Conservation (phyloP, 2,329 filamentous ascomycete species). For the Colletotrichum phormii region DNA sequence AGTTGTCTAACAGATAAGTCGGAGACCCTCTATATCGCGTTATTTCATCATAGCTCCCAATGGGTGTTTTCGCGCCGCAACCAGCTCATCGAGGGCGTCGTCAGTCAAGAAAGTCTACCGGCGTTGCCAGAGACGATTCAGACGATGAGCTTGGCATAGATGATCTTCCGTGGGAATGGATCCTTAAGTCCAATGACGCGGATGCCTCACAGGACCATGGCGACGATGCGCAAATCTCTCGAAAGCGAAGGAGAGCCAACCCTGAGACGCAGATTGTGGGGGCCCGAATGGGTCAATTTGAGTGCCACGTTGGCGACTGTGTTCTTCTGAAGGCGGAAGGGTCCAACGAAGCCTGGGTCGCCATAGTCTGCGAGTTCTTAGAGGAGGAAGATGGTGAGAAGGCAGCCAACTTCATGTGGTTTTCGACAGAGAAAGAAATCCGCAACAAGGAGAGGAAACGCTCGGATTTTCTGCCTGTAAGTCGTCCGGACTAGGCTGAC, state of each 20-base stretch:
- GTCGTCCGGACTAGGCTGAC: slow-evolving; percentile 34
- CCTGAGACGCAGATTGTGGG: slow-evolving; percentile 70
- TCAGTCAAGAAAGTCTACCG: slow-evolving; percentile 49
- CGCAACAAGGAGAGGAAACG: slow-evolving; percentile 85
- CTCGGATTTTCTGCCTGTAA: slow-evolving; percentile 78
- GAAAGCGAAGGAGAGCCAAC: background rate
- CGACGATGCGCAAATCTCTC: background rate
- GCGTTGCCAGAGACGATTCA: slow-evolving; percentile 80
- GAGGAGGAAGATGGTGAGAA: slow-evolving; percentile 81
- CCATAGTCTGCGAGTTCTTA: slow-evolving; percentile 85
- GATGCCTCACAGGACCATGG: background rate
- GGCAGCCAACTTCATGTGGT: slow-evolving; percentile 94
- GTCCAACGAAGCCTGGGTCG: slow-evolving; percentile 90
- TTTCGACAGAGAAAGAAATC: slow-evolving; percentile 91
- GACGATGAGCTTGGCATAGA: slow-evolving; percentile 86
- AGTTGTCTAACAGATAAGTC: background rate
- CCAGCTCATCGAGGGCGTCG: background rate
- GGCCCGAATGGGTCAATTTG: slow-evolving; percentile 84
- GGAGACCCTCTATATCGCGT: background rate
- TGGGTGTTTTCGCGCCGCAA: background rate
- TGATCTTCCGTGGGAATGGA: slow-evolving; percentile 83
- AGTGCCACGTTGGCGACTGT: slow-evolving; percentile 83
- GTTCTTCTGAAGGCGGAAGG: slow-evolving; percentile 91
- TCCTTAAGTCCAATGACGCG: slow-evolving; percentile 65
- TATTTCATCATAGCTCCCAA: background rate